phyloP scores from a whole-genome alignment of 192 early-diverging fungal genomes.

The Chytriomyces confervae region DNA sequence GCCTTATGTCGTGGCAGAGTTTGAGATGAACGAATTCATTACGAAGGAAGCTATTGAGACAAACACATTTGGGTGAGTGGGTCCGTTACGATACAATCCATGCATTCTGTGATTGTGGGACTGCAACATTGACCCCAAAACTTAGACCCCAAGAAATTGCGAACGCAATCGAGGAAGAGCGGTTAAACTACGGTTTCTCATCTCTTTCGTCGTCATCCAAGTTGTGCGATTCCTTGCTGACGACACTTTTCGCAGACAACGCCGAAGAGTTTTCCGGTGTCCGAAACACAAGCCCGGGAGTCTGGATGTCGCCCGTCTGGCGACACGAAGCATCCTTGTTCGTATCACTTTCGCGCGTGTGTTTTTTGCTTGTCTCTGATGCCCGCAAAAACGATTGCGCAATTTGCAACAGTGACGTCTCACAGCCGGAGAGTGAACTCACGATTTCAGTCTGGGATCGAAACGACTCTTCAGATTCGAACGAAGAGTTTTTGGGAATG shows the following conservation, averaged over 20 bases:
- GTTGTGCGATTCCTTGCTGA: not conserved
- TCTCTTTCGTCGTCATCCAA: not conserved
- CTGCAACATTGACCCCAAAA: not conserved
- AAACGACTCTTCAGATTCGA: not conserved
- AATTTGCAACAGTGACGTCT: slow-evolving; percentile 26
- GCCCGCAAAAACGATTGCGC: not conserved
- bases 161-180: not conserved
- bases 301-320: slow-evolving; percentile 34
- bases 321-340: slow-evolving; percentile 42
- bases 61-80: not conserved
- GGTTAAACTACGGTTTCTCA: not conserved
- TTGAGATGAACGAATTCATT: slow-evolving; percentile 89
- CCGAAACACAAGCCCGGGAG: not conserved
- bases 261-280: not conserved
- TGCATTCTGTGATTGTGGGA: not conserved
- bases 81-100: not conserved
- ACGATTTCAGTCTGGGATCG: slow-evolving; percentile 41
- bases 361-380: not conserved
- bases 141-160: not conserved
- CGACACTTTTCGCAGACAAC: not conserved
- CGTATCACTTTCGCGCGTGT: not conserved
- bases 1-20: slow-evolving; percentile 85
- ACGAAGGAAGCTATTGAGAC: slow-evolving; percentile 15
- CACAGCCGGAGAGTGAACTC: slow-evolving; percentile 27
- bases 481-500: slow-evolving; percentile 41